These are phyloP conservation scores for Silene noctiflora DNA, from an alignment of 179 eudicot species.

Conservation along the genomic window DNA sequence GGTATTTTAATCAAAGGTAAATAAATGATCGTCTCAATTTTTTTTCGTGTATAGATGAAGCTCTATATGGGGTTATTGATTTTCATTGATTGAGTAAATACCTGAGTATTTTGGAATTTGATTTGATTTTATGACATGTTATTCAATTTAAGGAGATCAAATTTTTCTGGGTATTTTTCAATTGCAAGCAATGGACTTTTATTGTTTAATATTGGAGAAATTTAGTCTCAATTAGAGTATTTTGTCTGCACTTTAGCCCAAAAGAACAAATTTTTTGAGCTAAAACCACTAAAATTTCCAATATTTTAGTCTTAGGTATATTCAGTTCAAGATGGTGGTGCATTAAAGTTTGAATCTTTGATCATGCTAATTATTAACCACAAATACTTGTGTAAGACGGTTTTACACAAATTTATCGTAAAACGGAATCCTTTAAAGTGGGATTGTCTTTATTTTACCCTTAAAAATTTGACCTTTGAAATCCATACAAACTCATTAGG, in stretches of 20 bases:
- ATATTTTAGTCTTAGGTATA: too few species aligned
- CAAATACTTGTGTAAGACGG: too few species aligned
- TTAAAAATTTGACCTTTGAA: not conserved
- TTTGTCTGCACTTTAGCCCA: too few species aligned
- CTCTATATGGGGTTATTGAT: not conserved
- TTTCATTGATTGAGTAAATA: not conserved
- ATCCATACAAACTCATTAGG: not conserved
- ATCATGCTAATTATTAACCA: not conserved
- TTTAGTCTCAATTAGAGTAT: too few species aligned
- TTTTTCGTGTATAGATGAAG: not conserved
- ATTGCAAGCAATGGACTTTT: not conserved
- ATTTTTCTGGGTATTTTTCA: not conserved
- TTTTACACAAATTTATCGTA: too few species aligned
- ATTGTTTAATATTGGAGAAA: not conserved
- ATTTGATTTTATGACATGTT: not conserved
- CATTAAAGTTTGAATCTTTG: slow-evolving; percentile 17
- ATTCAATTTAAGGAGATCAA: not conserved
- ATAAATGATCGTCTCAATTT: too few species aligned
- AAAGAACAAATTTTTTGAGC: not conserved
- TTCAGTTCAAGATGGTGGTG: too few species aligned
- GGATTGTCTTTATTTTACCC: not conserved
- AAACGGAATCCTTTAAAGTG: not conserved
- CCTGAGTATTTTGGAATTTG: not conserved
- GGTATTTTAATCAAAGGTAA: too few species aligned
- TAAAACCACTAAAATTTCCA: not conserved